These are phyloP conservation scores for Stagonosporopsis tanaceti DNA, from an alignment of 2,329 filamentous ascomycete genomes.

Conservation along the genomic window DNA sequence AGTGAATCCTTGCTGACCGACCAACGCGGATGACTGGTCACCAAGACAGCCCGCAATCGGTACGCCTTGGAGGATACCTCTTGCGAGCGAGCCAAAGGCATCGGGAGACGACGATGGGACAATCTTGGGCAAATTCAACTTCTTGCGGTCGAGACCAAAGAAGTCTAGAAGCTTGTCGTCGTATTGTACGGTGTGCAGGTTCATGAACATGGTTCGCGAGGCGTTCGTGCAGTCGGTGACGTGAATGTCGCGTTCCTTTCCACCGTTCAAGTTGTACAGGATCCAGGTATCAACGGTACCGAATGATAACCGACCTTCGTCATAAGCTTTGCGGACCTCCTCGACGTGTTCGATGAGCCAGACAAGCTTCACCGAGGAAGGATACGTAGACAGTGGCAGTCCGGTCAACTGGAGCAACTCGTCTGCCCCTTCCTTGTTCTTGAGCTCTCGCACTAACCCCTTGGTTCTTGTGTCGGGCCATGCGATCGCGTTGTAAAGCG, in stretches of 20 bases:
- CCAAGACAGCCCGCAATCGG: constrained; percentile 85
- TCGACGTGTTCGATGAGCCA: constrained; percentile 81
- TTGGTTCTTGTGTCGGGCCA: constrained; percentile 86
- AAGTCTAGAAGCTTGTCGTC: constrained; percentile 79
- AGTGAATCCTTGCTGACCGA: constrained; percentile 84
- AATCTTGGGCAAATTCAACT: constrained; percentile 81
- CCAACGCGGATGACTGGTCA: constrained; percentile 85
- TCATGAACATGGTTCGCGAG: constrained; percentile 91
- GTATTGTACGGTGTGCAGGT: constrained; percentile 73
- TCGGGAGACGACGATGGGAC: constrained; percentile 79
- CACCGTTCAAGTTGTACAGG: constrained; percentile 83
- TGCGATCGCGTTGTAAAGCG: constrained; percentile 83
- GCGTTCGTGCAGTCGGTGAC: constrained; percentile 91
- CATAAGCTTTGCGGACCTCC: constrained; percentile 76
- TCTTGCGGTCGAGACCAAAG: constrained; percentile 76
- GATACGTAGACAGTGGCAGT: constrained; percentile 86
- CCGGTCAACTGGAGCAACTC: constrained; percentile 76
- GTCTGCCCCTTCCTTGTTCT: constrained; percentile 71
- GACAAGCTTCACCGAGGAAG: constrained; percentile 82
- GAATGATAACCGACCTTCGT: constrained; percentile 78
- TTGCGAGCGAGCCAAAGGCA: constrained; percentile 73
- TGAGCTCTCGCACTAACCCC: constrained; percentile 78
- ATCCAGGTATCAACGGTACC: constrained; percentile 91
- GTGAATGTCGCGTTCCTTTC: constrained; percentile 70
- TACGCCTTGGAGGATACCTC: constrained; percentile 72